These are phyloP conservation scores for Pseudoneurospora amorphoporcata DNA, from an alignment of 495 filamentous ascomycete species.

Conservation along the genomic window DNA sequence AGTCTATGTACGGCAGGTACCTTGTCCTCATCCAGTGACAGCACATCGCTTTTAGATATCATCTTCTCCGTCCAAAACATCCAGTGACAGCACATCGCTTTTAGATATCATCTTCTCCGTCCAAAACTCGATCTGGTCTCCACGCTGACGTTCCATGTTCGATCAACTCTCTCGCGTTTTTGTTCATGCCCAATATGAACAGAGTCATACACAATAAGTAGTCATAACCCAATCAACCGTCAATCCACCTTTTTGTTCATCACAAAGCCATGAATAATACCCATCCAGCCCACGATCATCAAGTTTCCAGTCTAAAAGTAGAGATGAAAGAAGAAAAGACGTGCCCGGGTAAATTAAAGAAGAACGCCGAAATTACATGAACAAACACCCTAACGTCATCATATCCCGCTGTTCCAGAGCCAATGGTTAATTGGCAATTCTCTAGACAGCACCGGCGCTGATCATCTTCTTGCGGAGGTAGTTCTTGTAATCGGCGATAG, in stretches of 20 bases:
- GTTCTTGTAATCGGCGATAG: conserved; percentile 93
- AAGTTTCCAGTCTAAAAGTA: background rate
- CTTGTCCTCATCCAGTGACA: background rate
- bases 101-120: background rate
- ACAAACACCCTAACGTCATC: background rate
- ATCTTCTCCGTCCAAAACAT: too few species aligned
- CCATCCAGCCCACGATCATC: background rate
- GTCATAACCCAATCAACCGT: background rate
- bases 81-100: background rate
- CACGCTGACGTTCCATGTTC: background rate
- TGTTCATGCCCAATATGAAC: background rate
- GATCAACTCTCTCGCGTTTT: background rate
- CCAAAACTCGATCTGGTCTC: background rate
- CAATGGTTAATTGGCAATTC: background rate
- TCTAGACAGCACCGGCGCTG: conserved; percentile 43
- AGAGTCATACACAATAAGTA: background rate
- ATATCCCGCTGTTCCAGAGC: background rate
- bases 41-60: background rate
- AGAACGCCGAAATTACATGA: background rate
- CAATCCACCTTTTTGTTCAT: background rate
- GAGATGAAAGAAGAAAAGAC: background rate
- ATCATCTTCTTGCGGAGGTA: conserved; percentile 97
- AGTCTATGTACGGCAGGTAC: background rate
- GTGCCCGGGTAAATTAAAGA: background rate
- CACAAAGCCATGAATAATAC: background rate